These are phyloP conservation scores for Ichthyophonus hoferi DNA, from an alignment of 208 protist species.

Conservation along the genomic window DNA sequence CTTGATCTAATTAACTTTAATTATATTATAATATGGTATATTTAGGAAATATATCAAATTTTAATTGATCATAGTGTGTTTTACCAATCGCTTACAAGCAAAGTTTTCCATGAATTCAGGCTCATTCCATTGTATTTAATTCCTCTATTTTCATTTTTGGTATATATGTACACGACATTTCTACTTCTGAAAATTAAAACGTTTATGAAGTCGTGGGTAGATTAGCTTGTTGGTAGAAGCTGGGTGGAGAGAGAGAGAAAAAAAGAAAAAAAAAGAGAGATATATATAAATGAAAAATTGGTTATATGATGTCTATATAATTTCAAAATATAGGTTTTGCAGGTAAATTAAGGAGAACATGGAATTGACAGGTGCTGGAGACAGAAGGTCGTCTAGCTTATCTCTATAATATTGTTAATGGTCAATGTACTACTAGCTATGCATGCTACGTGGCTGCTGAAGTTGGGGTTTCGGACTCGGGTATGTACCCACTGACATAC, in stretches of 20 bases:
- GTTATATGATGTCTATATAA: background rate
- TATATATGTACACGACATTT: too few relatives aligned
- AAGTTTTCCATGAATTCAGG: background rate
- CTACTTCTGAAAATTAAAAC: too few relatives aligned
- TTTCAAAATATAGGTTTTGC: too few relatives aligned
- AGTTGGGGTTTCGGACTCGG: background rate
- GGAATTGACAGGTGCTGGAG: background rate
- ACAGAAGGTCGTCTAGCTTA: background rate
- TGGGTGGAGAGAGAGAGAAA: background rate
- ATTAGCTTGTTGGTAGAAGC: background rate
- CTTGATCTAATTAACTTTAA: too few relatives aligned
- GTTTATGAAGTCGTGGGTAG: too few relatives aligned
- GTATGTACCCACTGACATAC: background rate
- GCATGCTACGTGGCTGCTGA: background rate
- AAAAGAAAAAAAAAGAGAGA: background rate
- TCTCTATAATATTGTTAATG: background rate
- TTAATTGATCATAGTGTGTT: too few relatives aligned
- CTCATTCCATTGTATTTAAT: background rate
- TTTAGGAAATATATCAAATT: too few relatives aligned
- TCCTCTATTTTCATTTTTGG: too few relatives aligned
- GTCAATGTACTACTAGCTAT: background rate
- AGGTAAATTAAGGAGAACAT: too few relatives aligned
- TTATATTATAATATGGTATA: too few relatives aligned
- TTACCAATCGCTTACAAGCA: background rate
- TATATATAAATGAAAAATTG: background rate